phyloP scores from a whole-genome alignment of 2,329 filamentous ascomycete genomes.

The Neodidymelliopsis sp. region DNA sequence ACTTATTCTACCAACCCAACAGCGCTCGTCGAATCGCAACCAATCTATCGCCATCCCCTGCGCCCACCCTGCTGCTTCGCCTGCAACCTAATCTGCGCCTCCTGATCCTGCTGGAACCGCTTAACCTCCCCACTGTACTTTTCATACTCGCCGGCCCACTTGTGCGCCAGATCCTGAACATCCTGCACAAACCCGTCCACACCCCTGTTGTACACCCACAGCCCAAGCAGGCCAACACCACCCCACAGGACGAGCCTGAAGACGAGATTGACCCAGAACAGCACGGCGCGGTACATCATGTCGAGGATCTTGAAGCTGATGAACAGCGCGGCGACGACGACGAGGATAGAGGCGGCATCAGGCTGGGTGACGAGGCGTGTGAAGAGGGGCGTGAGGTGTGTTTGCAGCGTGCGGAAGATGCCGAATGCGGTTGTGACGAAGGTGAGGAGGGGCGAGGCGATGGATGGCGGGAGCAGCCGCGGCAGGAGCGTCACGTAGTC shows the following conservation, averaged over 20 bases:
- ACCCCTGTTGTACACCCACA: constrained; percentile 68
- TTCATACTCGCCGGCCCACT: constrained; percentile 51
- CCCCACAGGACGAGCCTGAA: constrained; percentile 71
- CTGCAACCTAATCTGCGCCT: constrained; percentile 35
- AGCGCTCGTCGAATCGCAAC: neutral
- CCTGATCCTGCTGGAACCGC: constrained; percentile 32
- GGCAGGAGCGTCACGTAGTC: constrained; percentile 43
- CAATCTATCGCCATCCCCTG: constrained; percentile 13
- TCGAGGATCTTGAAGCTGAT: constrained; percentile 70
- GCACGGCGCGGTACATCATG: constrained; percentile 73
- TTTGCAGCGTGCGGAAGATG: constrained; percentile 36
- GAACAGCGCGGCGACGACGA: constrained; percentile 68
- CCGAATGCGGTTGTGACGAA: constrained; percentile 38
- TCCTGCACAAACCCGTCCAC: constrained; percentile 71
- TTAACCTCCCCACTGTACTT: constrained; percentile 43
- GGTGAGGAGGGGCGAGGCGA: constrained; percentile 41
- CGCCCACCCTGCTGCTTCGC: constrained; percentile 23
- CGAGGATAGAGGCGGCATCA: constrained; percentile 60
- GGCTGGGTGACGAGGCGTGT: constrained; percentile 43
- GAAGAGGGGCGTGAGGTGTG: constrained; percentile 42
- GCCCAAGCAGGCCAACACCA: constrained; percentile 60
- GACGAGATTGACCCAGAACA: constrained; percentile 78
- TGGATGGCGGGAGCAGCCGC: constrained; percentile 41
- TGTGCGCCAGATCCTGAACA: constrained; percentile 46
- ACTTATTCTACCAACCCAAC: neutral